Percentiles rank a stretch among this genome's conserved stretches.
Evolutionary conservation across 2,329 filamentous ascomycete genomes (phyloP).

Genomic region (Pseudocercospora crystallina): DNA sequence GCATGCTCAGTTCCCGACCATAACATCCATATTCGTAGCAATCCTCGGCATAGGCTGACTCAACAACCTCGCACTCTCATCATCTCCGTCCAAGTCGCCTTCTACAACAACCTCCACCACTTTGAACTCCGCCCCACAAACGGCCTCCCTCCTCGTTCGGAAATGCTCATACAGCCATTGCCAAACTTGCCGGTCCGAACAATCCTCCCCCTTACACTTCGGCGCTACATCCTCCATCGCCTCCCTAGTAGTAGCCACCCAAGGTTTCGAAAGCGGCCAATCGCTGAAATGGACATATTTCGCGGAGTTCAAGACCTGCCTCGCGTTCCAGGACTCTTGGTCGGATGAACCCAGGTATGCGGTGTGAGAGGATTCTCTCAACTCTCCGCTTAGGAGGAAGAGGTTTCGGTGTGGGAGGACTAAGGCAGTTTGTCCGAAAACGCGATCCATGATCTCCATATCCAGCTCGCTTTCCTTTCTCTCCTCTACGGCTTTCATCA

Average conservation of each 20-base stretch:
- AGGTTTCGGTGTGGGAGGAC: constrained; percentile 65
- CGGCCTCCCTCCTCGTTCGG: not conserved
- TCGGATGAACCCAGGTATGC: constrained; percentile 1
- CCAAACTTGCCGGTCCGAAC: constrained; percentile 5
- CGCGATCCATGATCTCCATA: constrained; percentile 67
- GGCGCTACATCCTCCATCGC: not conserved
- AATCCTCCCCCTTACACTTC: constrained; percentile 1
- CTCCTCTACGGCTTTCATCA: constrained; percentile 46
- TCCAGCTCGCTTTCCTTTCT: constrained; percentile 52
- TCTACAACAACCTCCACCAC: not conserved
- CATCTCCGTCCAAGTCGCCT: not conserved
- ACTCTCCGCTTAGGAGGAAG: constrained; percentile 62
- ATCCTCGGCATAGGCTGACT: not conserved
- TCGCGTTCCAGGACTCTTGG: constrained; percentile 57
- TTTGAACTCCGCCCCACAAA: constrained; percentile 4
- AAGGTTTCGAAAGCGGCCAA: constrained; percentile 68
- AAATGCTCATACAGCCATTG: constrained; percentile 8
- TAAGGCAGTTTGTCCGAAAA: constrained; percentile 59
- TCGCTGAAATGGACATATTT: constrained; percentile 72
- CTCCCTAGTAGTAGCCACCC: constrained; percentile 33
- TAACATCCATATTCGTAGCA: not conserved
- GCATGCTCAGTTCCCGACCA: not conserved
- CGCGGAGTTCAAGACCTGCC: constrained; percentile 56
- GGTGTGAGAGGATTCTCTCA: constrained; percentile 35
- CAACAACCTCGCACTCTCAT: not conserved